A percentile compares a stretch with the other conserved stretches of the same genome.
Conservation (phyloP, 768 basidiomycete genomes). For the Phaeotremella skinneri region DNA sequence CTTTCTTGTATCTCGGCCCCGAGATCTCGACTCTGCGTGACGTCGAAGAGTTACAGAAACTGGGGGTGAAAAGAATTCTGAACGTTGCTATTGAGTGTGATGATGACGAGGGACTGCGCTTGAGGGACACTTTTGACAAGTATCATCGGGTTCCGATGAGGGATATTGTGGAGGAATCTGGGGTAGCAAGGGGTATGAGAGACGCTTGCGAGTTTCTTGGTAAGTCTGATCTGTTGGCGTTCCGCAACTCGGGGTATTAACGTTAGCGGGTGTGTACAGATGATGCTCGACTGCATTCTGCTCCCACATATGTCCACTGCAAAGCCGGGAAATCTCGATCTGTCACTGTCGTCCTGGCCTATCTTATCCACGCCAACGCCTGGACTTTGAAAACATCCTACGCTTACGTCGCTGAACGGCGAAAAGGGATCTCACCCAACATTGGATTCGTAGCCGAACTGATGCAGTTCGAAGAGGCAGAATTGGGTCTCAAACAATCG, state of each 20-base stretch:
- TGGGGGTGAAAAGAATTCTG: slow-evolving; percentile 82
- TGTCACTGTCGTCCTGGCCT: slow-evolving; percentile 94
- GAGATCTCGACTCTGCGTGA: slow-evolving; percentile 75
- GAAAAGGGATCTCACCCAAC: slow-evolving; percentile 93
- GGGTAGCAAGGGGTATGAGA: slow-evolving; percentile 72
- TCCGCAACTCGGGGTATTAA: background rate
- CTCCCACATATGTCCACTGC: slow-evolving; percentile 92
- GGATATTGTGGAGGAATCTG: slow-evolving; percentile 92
- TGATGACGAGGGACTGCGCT: slow-evolving; percentile 64
- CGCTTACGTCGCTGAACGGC: slow-evolving; percentile 82
- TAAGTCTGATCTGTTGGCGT: slow-evolving; percentile 54
- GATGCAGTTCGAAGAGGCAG: slow-evolving; percentile 92
- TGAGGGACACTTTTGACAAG: slow-evolving; percentile 71
- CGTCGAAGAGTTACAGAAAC: slow-evolving; percentile 65
- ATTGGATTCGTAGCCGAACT: slow-evolving; percentile 97
- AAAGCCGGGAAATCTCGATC: slow-evolving; percentile 94
- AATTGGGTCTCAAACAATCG: slow-evolving; percentile 66
- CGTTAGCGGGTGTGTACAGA: slow-evolving; percentile 56
- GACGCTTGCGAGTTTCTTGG: slow-evolving; percentile 85
- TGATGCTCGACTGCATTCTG: slow-evolving; percentile 82
- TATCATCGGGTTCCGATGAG: slow-evolving; percentile 88
- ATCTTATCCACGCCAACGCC: slow-evolving; percentile 94
- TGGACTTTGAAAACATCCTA: slow-evolving; percentile 93
- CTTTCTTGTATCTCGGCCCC: slow-evolving; percentile 86
- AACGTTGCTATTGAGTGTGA: slow-evolving; percentile 92